A percentile compares a stretch with the other conserved stretches of the same genome.
Evolutionary conservation across 805 yeast genomes (phyloP).

Genomic region (Kodamaea restingae): DNA sequence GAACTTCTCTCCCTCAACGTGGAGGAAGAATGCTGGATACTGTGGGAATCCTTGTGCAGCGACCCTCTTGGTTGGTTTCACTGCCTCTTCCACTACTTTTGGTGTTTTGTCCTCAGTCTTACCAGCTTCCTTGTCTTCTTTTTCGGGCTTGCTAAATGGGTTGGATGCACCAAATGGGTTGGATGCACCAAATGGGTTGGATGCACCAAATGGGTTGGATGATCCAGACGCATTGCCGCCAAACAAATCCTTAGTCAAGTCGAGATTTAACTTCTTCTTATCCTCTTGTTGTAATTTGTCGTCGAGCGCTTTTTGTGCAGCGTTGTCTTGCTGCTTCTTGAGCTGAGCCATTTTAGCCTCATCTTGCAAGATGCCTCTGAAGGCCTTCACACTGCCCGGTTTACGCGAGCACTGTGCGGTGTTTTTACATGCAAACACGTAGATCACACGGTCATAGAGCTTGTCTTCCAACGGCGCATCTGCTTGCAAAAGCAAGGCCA

Average conservation of each 20-base stretch:
- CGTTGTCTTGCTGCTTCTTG: slow-evolving; percentile 30
- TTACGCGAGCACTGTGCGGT: slow-evolving; percentile 55
- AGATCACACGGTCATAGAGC: slow-evolving; percentile 75
- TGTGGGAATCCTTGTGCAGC: slow-evolving; percentile 37
- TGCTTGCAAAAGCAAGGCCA: slow-evolving; percentile 75
- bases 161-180: slow-evolving; percentile 12
- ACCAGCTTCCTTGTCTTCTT: neutral
- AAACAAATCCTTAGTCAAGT: slow-evolving; percentile 35
- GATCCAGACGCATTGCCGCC: slow-evolving; percentile 17
- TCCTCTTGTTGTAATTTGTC: slow-evolving; percentile 40
- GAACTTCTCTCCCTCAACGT: slow-evolving; percentile 68
- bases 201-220: slow-evolving; percentile 23
- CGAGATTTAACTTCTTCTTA: slow-evolving; percentile 35
- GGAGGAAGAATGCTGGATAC: slow-evolving; percentile 65
- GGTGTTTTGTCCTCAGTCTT: slow-evolving; percentile 5
- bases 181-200: slow-evolving; percentile 14
- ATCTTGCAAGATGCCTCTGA: slow-evolving; percentile 72
- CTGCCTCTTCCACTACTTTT: slow-evolving; percentile 7
- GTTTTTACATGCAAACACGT: slow-evolving; percentile 72
- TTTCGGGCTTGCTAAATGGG: slow-evolving; percentile 6
- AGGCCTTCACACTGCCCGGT: slow-evolving; percentile 66
- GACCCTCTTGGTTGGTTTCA: slow-evolving; percentile 7
- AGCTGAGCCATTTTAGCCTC: slow-evolving; percentile 42
- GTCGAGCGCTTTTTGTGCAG: slow-evolving; percentile 31
- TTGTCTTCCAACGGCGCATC: slow-evolving; percentile 72